Evolutionary conservation across 495 filamentous ascomycete species (phyloP), one percentile per base, ranked within the genome.

Genomic region (Pseudomonodictys pantanalensis): DNA sequence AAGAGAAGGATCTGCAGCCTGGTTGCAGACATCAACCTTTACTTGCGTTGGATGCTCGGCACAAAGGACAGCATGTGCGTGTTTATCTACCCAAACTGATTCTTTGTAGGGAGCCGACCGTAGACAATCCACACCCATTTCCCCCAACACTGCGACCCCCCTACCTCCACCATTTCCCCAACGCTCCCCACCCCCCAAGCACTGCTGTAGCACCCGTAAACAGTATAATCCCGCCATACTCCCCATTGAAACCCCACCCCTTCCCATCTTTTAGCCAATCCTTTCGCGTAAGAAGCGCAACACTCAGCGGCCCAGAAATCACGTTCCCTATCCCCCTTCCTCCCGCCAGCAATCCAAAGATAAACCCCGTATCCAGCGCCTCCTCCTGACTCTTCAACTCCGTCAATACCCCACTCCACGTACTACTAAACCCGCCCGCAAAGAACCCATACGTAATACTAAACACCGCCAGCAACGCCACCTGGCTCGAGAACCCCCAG

Each of bases 311-410:
- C 24, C 72, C 72, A 25, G 29, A 54, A 33, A 70, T 62, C 10
- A 74, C 64, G 33, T 62, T 57, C 6, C 86, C 87, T 52, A 92
- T 78, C 2, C 87, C 88, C 58, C 86, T 72, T 0, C 84, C 86
- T 28, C 48, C 57, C 17, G 62, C 62, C 22, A 68, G 38, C 24
- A 68, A 41, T 1, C 56, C 66, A 56, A 68, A 65, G 9, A 68
- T 49, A 22, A 66, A 32, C 10, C 66, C 66, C 26, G 62, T 66
- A 41, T 68, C 66, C 22, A 63, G 5, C 20, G 38, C 51, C 18
- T 38, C 52, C 18, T 10, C n/a, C 52, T 65, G 49, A 20, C 11
- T 11, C 30, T 60, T 61, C 17, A 68, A 20, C 17, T 56, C 62
- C 9, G 33, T 60, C 24, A 63, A 11, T 1, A 57, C 52, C 1